Percentiles rank a stretch among this genome's conserved stretches.
Conservation (phyloP, 2,329 filamentous ascomycete genomes). For the Capronia americana region DNA sequence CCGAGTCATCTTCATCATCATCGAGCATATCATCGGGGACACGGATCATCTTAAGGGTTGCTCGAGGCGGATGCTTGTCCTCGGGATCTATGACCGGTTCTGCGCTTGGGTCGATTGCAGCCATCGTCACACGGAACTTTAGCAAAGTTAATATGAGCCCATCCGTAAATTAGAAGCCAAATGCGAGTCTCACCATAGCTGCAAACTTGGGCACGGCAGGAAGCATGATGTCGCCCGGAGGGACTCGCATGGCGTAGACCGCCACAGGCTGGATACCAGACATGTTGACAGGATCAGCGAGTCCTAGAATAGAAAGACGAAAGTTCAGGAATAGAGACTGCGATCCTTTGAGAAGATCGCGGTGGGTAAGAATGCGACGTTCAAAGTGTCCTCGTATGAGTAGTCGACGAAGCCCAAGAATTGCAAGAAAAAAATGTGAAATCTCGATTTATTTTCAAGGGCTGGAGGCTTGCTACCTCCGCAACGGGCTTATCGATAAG, state of each 20-base stretch:
- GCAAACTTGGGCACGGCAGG: slow-evolving; percentile 79
- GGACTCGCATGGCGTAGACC: slow-evolving; percentile 91
- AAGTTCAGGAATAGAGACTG: not conserved
- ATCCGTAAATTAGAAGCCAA: slow-evolving; percentile 13
- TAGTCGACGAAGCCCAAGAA: not conserved
- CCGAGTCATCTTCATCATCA: slow-evolving; percentile 61
- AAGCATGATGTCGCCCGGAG: slow-evolving; percentile 80
- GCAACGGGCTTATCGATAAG: slow-evolving; percentile 23
- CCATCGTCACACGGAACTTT: slow-evolving; percentile 98
- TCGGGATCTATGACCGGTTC: slow-evolving; percentile 68
- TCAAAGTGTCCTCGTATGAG: not conserved
- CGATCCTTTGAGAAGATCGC: not conserved
- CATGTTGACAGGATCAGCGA: slow-evolving; percentile 43
- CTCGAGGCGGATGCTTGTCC: slow-evolving; percentile 62
- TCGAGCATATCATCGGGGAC: slow-evolving; percentile 63
- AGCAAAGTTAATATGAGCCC: slow-evolving; percentile 9
- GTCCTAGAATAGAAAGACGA: not conserved
- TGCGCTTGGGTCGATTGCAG: slow-evolving; percentile 89
- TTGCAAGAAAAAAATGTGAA: not conserved
- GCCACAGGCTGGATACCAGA: slow-evolving; percentile 68
- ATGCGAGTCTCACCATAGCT: slow-evolving; percentile 72
- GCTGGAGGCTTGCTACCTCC: slow-evolving; percentile 20
- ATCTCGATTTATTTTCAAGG: not conserved
- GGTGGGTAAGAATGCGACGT: not conserved
- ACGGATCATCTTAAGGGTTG: slow-evolving; percentile 91